Evolutionary conservation across 306 rosid genomes (phyloP).

Genomic region (Vigna radiata): DNA sequence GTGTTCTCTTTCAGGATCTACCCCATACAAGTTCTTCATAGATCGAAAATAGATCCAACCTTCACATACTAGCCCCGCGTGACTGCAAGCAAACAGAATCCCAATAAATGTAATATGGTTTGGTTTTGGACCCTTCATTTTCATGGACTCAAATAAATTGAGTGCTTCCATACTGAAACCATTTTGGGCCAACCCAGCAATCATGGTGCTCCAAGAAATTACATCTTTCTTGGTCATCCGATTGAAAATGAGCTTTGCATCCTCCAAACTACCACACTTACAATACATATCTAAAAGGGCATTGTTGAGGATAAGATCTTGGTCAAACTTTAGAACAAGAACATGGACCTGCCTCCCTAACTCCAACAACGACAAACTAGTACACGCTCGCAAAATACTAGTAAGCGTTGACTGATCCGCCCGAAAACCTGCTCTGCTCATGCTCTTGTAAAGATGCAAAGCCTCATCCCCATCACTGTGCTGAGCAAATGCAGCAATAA

Average conservation of each 20-base stretch:
- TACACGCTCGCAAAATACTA: slow-evolving; percentile 84
- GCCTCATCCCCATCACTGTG: slow-evolving; percentile 85
- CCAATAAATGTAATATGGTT: slow-evolving; percentile 83
- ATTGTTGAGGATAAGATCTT: slow-evolving; percentile 80
- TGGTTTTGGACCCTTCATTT: slow-evolving; percentile 66
- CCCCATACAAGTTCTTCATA: slow-evolving; percentile 74
- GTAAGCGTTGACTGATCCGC: slow-evolving; percentile 77
- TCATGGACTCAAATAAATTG: slow-evolving; percentile 72
- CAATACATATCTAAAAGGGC: slow-evolving; percentile 92
- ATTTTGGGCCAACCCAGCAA: slow-evolving; percentile 87
- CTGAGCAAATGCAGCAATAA: slow-evolving; percentile 87
- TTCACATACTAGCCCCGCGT: slow-evolving; percentile 80
- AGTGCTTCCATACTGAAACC: slow-evolving; percentile 84
- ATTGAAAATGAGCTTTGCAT: slow-evolving; percentile 67
- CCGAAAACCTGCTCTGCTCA: slow-evolving; percentile 67
- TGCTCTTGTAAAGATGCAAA: slow-evolving; percentile 63
- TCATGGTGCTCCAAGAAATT: slow-evolving; percentile 96
- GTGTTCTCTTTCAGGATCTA: slow-evolving; percentile 82
- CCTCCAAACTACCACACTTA: slow-evolving; percentile 85
- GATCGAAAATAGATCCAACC: slow-evolving; percentile 78
- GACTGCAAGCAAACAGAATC: slow-evolving; percentile 93
- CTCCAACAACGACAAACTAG: slow-evolving; percentile 72
- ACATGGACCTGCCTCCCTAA: slow-evolving; percentile 83
- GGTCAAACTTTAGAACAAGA: slow-evolving; percentile 74
- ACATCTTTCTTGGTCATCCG: slow-evolving; percentile 76